Base-by-base conservation (phyloP, 371 early-diverging fungal genomes). In the Spraguea lophii region DNA sequence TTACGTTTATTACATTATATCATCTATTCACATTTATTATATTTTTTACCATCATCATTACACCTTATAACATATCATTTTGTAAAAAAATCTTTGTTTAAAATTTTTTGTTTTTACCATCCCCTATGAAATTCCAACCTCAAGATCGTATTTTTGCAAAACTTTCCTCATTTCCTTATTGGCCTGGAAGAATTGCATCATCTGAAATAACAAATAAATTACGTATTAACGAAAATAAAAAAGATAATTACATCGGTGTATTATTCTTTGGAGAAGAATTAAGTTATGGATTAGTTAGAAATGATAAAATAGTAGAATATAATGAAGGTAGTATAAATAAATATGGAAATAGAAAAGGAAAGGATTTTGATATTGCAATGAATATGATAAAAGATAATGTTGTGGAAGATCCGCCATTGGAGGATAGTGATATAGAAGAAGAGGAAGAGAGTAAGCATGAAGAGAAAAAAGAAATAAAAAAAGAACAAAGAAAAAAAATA, bases 141-240 rank as follows among this genome's bases (percentile, higher is more conserved):
- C n/a, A n/a, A n/a, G n/a, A n/a, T n/a, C n/a, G n/a, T n/a, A n/a
- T n/a, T n/a, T n/a, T n/a, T n/a, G 39, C 57, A 9, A 49, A 49
- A 25, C 50, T 26, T 23, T 49, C 49, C 17, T 22, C 40, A 21
- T 57, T 26, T 46, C 48, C 50, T 2, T 45, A 49, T 37, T 57
- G 57, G 57, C 57, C 57, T 23, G 37, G 21, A 16, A 19, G 45
- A 34, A 49, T 57, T 7, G 57, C 57, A 16, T 1, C 26, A 16
- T 3, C 9, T 13, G 22, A 27, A 2, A 27, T 49, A 13, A 45
- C 50, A 37, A 45, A 37, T 24, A 22, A 2, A 30, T 23, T 49
- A 2, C n/a, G 4, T 2, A 9, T 9, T 3, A 1, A 3, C 23
- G 3, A 30, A 4, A 16, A 49, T 39, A 30, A 43, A 3, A 38